Evolutionary conservation across 495 filamentous ascomycete genomes (phyloP), one percentile per base, ranked within the genome.

Genomic region (Aspergillus haitiensis): DNA sequence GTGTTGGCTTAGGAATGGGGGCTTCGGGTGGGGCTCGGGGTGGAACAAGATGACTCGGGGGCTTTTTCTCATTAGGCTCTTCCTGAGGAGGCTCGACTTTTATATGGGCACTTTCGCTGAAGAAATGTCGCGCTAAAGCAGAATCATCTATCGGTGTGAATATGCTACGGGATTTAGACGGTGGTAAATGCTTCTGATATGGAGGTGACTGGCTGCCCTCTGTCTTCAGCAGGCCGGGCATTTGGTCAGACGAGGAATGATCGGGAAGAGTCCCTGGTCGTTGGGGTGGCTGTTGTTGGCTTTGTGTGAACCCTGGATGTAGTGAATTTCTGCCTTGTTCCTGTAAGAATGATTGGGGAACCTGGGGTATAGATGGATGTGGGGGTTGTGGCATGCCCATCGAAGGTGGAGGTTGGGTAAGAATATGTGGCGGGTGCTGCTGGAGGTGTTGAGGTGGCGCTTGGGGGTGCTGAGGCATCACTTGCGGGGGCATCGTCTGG

Each of bases 61-160:
- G 71, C 50, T 82, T 80, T 45, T 75, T 72, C 9, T 81, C 84
- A 3, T 82, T 50, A 5, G 48, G 49, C 36, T 65, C 59, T 4
- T 87, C 82, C 6, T 88, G 79, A 45, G 72, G 32, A 8, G 68
- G 44, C 42, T 81, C 75, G 0, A 66, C 36, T 35, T 75, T 76
- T 50, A 80, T 71, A 21, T 60, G n/a, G 12, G 61, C 53, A 73
- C 78, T 57, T 67, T 78, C 71, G 54, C 66, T 52, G 50, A 77
- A 74, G 68, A 94, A 89, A 73, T 96, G 91, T 55, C 91, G 89
- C 12, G 89, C 89, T 21, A 97, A 78, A 61, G 97, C 86, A 6
- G 94, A 97, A 47, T 96, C 93, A 64, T 97, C 94, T 57, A 98
- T 96, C 2, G 94, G 94, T 1, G 94, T 98, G 66, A 97, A 98